Percentiles rank a stretch among this genome's conserved stretches.
Conservation (phyloP, 805 yeast species). For the Teunomyces gatunensis region DNA sequence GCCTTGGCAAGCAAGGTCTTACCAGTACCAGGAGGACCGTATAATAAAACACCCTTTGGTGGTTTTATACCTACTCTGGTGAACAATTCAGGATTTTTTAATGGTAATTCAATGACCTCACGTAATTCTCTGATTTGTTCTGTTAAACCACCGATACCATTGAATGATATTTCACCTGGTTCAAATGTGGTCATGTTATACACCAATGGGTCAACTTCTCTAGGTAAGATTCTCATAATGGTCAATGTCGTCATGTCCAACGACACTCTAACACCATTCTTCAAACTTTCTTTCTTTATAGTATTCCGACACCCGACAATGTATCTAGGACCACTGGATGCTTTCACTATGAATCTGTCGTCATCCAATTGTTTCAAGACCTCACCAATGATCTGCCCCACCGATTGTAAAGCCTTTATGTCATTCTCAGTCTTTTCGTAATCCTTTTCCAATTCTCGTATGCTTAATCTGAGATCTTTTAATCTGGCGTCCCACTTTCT, state of each 20-base stretch:
- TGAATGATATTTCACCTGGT: slow-evolving; percentile 95
- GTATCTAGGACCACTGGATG: slow-evolving; percentile 95
- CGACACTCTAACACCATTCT: slow-evolving; percentile 95
- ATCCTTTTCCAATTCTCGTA: slow-evolving; percentile 78
- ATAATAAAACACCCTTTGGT: slow-evolving; percentile 95
- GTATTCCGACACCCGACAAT: slow-evolving; percentile 97
- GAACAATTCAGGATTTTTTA: slow-evolving; percentile 95
- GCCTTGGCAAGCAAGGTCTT: slow-evolving; percentile 95
- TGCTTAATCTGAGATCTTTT: slow-evolving; percentile 76
- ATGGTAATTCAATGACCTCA: slow-evolving; percentile 95
- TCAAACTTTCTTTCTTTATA: slow-evolving; percentile 74
- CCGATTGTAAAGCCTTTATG: slow-evolving; percentile 93
- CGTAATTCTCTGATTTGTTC: slow-evolving; percentile 96
- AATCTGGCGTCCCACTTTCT: slow-evolving; percentile 91
- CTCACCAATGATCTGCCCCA: slow-evolving; percentile 97
- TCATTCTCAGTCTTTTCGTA: slow-evolving; percentile 95
- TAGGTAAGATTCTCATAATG: slow-evolving; percentile 93
- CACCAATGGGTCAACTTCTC: slow-evolving; percentile 97
- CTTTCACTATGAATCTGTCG: slow-evolving; percentile 93
- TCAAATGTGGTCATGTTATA: slow-evolving; percentile 97
- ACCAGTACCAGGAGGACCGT: slow-evolving; percentile 99
- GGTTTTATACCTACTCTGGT: slow-evolving; percentile 95
- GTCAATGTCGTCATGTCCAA: slow-evolving; percentile 97
- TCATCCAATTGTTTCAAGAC: slow-evolving; percentile 93
- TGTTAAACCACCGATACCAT: slow-evolving; percentile 92